Evolutionary conservation across 495 filamentous ascomycete species (phyloP).

Genomic region (Sporormia fimetaria): DNA sequence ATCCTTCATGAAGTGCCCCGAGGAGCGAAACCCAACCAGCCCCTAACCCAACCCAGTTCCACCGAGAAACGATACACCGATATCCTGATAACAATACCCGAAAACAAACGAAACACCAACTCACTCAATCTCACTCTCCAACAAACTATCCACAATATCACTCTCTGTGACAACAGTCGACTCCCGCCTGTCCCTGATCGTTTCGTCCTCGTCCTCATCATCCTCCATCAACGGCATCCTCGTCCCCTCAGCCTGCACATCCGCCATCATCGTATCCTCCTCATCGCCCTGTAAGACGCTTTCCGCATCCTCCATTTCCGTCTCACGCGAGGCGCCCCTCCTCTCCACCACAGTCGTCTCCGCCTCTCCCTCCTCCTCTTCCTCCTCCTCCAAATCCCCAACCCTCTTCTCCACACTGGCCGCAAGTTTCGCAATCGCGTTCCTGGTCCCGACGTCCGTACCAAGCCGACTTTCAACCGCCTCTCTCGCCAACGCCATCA

Average conservation of each 20-base stretch:
- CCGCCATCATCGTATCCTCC: conserved; percentile 20
- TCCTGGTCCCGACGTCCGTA: conserved; percentile 27
- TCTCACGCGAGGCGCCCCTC: conserved; percentile 24
- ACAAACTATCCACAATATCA: conserved; percentile 23
- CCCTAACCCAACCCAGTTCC: too few species aligned
- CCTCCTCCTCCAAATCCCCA: conserved; percentile 20
- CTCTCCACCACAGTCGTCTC: conserved; percentile 19
- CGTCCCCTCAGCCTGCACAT: not conserved
- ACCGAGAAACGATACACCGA: too few species aligned
- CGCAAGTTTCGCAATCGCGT: conserved; percentile 28
- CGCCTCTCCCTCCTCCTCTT: conserved; percentile 20
- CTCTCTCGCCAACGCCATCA: conserved; percentile 28
- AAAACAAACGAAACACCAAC: too few species aligned
- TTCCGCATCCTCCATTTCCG: conserved; percentile 28
- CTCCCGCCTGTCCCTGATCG: too few species aligned
- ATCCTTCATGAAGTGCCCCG: too few species aligned
- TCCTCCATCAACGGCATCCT: conserved; percentile 1
- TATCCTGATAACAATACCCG: too few species aligned
- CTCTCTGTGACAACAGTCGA: conserved; percentile 10
- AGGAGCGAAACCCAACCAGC: too few species aligned
- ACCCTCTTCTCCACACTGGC: conserved; percentile 17
- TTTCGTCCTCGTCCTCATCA: conserved; percentile 29
- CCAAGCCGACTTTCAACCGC: conserved; percentile 27
- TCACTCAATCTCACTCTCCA: conserved; percentile 22
- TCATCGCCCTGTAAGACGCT: too few species aligned